Percentiles rank a stretch among this genome's conserved stretches.
phyloP scores from a whole-genome alignment of 78 protist genomes.

The Parvularia atlantis region DNA sequence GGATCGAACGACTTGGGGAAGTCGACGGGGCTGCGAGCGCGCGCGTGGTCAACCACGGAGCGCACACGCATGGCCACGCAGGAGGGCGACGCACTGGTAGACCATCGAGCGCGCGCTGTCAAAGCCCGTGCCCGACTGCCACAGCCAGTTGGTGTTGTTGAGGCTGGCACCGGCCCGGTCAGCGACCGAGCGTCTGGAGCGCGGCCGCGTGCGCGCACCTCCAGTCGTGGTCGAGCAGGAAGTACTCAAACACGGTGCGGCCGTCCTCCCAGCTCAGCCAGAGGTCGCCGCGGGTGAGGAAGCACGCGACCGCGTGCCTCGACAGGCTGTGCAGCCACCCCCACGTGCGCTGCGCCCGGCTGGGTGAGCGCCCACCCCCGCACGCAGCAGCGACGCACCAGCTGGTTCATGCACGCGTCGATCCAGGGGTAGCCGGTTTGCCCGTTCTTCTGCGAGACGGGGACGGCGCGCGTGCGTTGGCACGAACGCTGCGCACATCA shows the following conservation, averaged over 20 bases:
- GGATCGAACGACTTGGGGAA: conserved; percentile 17
- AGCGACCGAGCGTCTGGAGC: too few relatives aligned
- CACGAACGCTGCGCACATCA: too few relatives aligned
- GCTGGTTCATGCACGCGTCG: conserved; percentile 41
- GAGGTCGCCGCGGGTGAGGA: conserved; percentile 45
- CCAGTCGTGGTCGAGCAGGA: conserved; percentile 10
- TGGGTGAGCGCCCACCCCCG: neutral
- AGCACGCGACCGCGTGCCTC: conserved; percentile 51
- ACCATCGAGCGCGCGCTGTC: conserved; percentile 14
- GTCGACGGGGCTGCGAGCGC: conserved; percentile 2
- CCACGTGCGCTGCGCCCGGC: neutral
- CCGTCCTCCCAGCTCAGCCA: conserved; percentile 29
- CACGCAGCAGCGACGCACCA: neutral
- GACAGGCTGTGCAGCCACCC: conserved; percentile 52
- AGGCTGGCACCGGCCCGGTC: conserved; percentile 4
- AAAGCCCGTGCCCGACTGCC: conserved; percentile 26
- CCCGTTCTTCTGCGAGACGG: too few relatives aligned
- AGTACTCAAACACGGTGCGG: neutral
- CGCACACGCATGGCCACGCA: too few relatives aligned
- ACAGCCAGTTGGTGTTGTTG: conserved; percentile 38
- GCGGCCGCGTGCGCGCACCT: too few relatives aligned
- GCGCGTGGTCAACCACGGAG: too few relatives aligned
- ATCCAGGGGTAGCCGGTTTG: conserved; percentile 40
- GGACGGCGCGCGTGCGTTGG: too few relatives aligned
- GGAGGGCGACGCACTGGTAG: too few relatives aligned